A percentile compares a stretch with the other conserved stretches of the same genome.
These are phyloP conservation scores for Chernovozyma aurita DNA, from an alignment of 1,139 yeast genomes.

Conservation along the genomic window DNA sequence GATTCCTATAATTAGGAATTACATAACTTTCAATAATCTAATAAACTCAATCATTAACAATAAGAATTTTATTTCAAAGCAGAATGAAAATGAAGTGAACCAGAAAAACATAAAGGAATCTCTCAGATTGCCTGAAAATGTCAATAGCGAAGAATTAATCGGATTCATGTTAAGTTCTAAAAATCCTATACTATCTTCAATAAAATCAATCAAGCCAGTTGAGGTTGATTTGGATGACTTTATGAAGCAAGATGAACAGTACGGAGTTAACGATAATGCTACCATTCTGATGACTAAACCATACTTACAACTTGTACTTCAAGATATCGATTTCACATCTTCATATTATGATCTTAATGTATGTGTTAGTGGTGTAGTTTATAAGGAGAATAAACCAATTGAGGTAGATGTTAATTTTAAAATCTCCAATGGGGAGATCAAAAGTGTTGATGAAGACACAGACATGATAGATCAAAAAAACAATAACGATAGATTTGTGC, in stretches of 20 bases:
- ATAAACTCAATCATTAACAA: slow-evolving; percentile 8
- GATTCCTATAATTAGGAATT: slow-evolving; percentile 30
- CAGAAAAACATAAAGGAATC: slow-evolving; percentile 32
- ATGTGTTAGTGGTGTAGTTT: slow-evolving; percentile 1
- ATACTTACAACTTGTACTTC: slow-evolving; percentile 19
- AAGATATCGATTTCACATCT: slow-evolving; percentile 21
- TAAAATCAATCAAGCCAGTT: slow-evolving; percentile 14
- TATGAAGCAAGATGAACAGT: slow-evolving; percentile 7
- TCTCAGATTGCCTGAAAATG: slow-evolving; percentile 32
- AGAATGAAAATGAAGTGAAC: slow-evolving; percentile 11
- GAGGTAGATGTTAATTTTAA: slow-evolving; percentile 17
- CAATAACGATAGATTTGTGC: slow-evolving; percentile 16
- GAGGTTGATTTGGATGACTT: slow-evolving; percentile 19
- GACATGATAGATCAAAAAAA: slow-evolving; percentile 16
- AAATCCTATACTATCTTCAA: slow-evolving; percentile 16
- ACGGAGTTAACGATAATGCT: slow-evolving; percentile 1
- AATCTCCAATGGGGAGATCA: slow-evolving; percentile 27
- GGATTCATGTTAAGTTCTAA: slow-evolving; percentile 30
- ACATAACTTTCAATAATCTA: slow-evolving; percentile 24
- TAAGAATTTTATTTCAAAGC: slow-evolving; percentile 11
- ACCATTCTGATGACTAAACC: slow-evolving; percentile 7
- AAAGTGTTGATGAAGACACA: slow-evolving; percentile 14
- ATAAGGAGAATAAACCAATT: slow-evolving; percentile 15
- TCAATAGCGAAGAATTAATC: slow-evolving; percentile 37
- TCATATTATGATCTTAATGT: slow-evolving; percentile 17